Conservation (phyloP, 805 yeast genomes). For the Ogataea nonfermentans region DNA sequence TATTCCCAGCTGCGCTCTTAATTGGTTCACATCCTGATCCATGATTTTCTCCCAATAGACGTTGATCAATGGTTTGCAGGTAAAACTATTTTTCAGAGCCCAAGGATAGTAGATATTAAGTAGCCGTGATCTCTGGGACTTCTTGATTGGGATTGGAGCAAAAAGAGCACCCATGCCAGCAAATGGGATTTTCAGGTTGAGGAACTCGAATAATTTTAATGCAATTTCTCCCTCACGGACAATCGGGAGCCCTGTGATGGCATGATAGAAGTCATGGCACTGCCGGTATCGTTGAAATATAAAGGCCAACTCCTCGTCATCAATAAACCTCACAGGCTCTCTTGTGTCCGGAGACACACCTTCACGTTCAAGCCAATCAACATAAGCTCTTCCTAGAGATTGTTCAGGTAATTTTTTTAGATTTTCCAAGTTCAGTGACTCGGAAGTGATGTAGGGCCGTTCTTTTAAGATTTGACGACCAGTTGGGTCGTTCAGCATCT, state of each 20-base stretch:
- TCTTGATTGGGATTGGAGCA: conserved; percentile 76
- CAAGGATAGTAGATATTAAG: conserved; percentile 78
- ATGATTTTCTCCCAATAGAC: conserved; percentile 90
- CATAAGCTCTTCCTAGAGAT: conserved; percentile 77
- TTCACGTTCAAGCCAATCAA: conserved; percentile 78
- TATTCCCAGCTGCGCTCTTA: conserved; percentile 71
- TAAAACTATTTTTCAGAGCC: conserved; percentile 74
- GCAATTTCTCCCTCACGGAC: conserved; percentile 96
- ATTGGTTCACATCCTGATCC: conserved; percentile 66
- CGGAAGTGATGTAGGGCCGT: conserved; percentile 78
- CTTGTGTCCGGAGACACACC: conserved; percentile 94
- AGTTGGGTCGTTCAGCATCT: conserved; percentile 70
- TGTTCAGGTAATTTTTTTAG: conserved; percentile 60
- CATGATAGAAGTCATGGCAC: conserved; percentile 95
- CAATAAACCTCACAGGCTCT: conserved; percentile 81
- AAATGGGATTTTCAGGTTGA: conserved; percentile 92
- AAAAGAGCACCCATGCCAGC: conserved; percentile 89
- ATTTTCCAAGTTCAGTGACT: conserved; percentile 60
- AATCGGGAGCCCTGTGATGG: conserved; percentile 85
- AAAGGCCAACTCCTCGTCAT: conserved; percentile 86
- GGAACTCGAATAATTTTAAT: conserved; percentile 86
- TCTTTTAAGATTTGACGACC: conserved; percentile 81
- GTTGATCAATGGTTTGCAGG: conserved; percentile 74
- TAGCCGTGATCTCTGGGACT: conserved; percentile 61
- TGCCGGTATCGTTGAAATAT: conserved; percentile 94